phyloP scores from a whole-genome alignment of 352 stramenopile species.

The Globisporangium orthogonon region DNA sequence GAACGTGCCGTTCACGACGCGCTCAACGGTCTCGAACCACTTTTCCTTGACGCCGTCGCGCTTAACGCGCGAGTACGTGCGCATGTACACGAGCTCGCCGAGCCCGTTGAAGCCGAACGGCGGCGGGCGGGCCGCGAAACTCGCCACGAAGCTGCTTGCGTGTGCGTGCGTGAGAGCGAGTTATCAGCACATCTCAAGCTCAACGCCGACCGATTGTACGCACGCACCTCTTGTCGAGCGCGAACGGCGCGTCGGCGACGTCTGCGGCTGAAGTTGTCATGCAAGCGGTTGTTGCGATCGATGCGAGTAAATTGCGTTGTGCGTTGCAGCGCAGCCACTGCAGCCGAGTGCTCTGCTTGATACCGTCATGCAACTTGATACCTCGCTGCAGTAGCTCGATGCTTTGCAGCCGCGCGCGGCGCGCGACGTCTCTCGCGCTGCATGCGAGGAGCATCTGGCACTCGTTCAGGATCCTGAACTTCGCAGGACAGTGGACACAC shows the following conservation, averaged over 20 bases:
- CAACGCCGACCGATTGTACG: not conserved
- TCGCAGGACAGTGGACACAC: no score
- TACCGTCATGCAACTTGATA: not conserved
- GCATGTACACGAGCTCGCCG: conserved; percentile 90
- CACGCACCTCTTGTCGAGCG: conserved; percentile 12
- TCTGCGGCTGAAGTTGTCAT: not conserved
- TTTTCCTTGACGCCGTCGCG: conserved; percentile 72
- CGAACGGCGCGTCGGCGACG: not conserved
- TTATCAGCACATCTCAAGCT: no score
- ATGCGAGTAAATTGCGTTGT: not conserved
- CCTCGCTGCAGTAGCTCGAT: not conserved
- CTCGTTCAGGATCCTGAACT: no score
- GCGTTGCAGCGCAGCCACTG: not conserved
- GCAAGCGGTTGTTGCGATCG: not conserved
- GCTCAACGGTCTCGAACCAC: conserved; percentile 90
- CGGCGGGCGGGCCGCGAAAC: conserved; percentile 40
- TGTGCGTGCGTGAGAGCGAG: no score
- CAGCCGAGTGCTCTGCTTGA: not conserved
- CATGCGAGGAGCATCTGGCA: not conserved
- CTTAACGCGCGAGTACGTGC: conserved; percentile 88
- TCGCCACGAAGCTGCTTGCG: conserved; percentile 30
- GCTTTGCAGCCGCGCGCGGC: not conserved
- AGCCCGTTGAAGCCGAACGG: conserved; percentile 94
- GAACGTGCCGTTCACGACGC: conserved; percentile 93
- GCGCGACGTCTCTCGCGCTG: not conserved